phyloP scores from a whole-genome alignment of 1,284 basidiomycete species.

The Leccinum pachyderme region DNA sequence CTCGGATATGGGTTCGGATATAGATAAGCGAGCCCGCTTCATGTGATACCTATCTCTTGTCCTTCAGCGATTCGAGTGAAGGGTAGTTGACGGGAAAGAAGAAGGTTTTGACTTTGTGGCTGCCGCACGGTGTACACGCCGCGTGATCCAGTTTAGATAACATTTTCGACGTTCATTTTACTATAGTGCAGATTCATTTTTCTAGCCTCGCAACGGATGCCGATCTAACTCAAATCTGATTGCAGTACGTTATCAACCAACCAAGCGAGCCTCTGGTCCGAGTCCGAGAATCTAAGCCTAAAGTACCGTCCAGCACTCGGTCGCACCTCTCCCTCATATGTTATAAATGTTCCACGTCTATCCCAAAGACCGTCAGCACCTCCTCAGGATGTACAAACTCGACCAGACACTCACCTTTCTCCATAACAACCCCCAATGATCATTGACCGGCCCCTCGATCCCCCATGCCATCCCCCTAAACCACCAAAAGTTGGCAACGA shows the following conservation, averaged over 20 bases:
- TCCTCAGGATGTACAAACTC: not conserved
- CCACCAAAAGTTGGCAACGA: conserved; percentile 89
- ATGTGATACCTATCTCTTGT: not conserved
- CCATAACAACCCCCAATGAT: conserved; percentile 81
- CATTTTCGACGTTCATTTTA: not conserved
- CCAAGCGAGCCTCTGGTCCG: not conserved
- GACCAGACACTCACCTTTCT: conserved; percentile 56
- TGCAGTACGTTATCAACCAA: not conserved
- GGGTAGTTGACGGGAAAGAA: not conserved
- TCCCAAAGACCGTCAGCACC: conserved; percentile 1
- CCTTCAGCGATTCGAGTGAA: not conserved
- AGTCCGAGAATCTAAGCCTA: not conserved
- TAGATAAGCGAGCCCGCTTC: not conserved
- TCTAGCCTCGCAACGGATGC: not conserved
- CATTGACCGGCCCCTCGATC: conserved; percentile 78
- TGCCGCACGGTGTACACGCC: conserved; percentile 12
- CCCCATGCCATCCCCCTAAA: conserved; percentile 89
- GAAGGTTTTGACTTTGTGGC: not conserved
- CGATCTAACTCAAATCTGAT: not conserved
- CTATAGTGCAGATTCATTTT: not conserved
- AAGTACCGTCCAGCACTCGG: not conserved
- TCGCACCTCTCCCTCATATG: conserved; percentile 5
- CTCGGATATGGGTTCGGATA: not conserved
- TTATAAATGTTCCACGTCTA: conserved; percentile 32
- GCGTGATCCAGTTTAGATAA: not conserved